A percentile compares a stretch with the other conserved stretches of the same genome.
These are phyloP conservation scores for Neofusicoccum parvum DNA, from an alignment of 2,329 filamentous ascomycete genomes.

Conservation along the genomic window DNA sequence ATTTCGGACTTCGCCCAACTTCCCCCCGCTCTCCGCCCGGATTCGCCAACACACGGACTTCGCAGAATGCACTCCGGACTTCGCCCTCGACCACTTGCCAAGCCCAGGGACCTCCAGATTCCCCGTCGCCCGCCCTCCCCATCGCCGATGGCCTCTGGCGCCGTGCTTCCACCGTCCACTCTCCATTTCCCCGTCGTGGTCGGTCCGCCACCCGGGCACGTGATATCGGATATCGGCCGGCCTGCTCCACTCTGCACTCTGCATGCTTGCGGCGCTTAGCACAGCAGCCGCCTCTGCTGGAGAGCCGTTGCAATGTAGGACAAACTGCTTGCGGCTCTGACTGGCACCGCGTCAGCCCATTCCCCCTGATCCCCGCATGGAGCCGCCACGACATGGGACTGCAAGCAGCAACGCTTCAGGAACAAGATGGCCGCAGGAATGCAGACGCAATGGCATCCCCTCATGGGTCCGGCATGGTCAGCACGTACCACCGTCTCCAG, in stretches of 20 bases:
- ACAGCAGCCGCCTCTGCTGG: conserved; percentile 3
- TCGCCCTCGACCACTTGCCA: conserved; percentile 4
- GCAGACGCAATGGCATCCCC: background rate
- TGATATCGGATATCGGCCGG: background rate
- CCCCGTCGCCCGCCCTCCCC: background rate
- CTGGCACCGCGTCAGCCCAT: conserved; percentile 7
- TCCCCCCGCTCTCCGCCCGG: conserved; percentile 21
- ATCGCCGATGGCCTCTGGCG: conserved; percentile 5
- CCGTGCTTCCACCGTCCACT: too few relatives aligned
- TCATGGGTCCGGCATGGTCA: background rate
- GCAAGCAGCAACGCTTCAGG: conserved; percentile 18
- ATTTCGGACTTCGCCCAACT: conserved; percentile 14
- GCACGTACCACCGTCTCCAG: background rate
- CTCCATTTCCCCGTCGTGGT: background rate
- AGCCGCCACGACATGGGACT: conserved; percentile 13
- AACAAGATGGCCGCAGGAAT: conserved; percentile 13
- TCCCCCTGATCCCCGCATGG: conserved; percentile 17
- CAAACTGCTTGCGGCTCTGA: conserved; percentile 13
- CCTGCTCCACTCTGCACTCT: background rate
- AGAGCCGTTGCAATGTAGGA: background rate
- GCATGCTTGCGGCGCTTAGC: background rate
- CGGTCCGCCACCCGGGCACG: conserved; percentile 1
- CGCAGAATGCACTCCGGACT: conserved; percentile 21
- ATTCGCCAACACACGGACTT: conserved; percentile 20
- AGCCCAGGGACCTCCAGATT: background rate